These are phyloP conservation scores for Mortierella sp. DNA, from an alignment of 371 early-diverging fungal genomes.

Conservation along the genomic window DNA sequence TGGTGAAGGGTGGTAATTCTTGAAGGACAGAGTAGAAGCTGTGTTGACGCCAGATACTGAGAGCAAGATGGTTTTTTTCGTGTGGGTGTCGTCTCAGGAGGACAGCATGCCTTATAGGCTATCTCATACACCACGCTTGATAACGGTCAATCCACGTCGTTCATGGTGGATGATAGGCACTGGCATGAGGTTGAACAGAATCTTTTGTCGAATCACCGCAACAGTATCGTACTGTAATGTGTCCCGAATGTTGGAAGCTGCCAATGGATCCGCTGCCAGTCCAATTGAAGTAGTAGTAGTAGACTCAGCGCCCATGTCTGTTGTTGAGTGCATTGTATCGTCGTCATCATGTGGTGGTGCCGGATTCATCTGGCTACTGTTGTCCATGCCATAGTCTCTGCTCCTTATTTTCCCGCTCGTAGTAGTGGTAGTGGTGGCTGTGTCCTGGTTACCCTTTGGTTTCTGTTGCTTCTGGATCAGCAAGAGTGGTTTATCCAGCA, in stretches of 20 bases:
- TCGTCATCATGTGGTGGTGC: constrained; percentile 16
- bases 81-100: neutral
- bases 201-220: constrained; percentile 55
- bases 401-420: constrained; percentile 9
- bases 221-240: constrained; percentile 41
- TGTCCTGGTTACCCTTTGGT: neutral
- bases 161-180: constrained; percentile 52
- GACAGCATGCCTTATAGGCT: no score
- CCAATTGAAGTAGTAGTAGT: neutral
- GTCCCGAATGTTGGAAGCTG: constrained; percentile 22
- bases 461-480: constrained; percentile 46
- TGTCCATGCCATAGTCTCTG: constrained; percentile 24
- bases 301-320: neutral
- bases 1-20: neutral
- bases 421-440: neutral
- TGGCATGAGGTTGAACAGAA: constrained; percentile 55
- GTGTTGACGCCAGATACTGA: neutral
- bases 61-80: neutral
- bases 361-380: neutral
- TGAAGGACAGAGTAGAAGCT: neutral
- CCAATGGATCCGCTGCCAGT: constrained; percentile 17
- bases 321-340: constrained; percentile 20
- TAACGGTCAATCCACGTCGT: constrained; percentile 51
- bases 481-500: constrained; percentile 40
- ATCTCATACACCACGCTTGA: constrained; percentile 44